Conservation (phyloP, 106 monocot genomes). For the Ottelia alismoides region DNA sequence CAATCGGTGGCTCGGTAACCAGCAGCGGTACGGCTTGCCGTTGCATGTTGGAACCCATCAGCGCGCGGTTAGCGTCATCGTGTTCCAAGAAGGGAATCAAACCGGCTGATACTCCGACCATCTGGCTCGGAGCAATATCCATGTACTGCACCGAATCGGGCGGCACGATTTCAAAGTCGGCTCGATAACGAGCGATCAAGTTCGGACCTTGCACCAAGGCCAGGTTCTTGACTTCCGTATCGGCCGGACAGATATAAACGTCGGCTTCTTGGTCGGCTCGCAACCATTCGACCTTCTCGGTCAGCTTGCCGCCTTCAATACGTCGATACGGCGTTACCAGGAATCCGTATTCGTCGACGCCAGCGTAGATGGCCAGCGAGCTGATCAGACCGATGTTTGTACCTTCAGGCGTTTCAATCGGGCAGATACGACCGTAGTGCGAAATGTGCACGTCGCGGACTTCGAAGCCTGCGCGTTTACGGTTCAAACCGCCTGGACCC, state of each 20-base stretch:
- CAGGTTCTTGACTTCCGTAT: not conserved
- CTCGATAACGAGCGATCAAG: no score
- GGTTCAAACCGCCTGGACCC: constrained; percentile 3
- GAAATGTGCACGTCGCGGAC: no score
- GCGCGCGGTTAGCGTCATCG: no score
- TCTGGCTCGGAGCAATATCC: no score
- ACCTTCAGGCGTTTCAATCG: constrained; percentile 2
- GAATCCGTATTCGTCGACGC: not conserved
- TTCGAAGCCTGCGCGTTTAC: constrained; percentile 3
- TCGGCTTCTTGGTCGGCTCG: not conserved
- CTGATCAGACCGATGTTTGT: constrained; percentile 4
- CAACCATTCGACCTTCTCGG: not conserved
- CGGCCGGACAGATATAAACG: not conserved
- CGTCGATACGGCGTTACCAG: not conserved
- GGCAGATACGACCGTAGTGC: constrained; percentile 4
- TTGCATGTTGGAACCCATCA: no score
- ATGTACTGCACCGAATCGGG: no score
- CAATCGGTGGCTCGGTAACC: no score
- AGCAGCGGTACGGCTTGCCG: no score
- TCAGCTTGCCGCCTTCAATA: not conserved
- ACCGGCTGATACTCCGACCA: no score
- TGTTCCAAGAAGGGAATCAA: no score
- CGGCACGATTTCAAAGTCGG: no score
- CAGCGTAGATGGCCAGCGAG: not conserved
- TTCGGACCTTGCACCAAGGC: no score